Conservation (phyloP, 108 stramenopile species). For the Cyclotella sp. region DNA sequence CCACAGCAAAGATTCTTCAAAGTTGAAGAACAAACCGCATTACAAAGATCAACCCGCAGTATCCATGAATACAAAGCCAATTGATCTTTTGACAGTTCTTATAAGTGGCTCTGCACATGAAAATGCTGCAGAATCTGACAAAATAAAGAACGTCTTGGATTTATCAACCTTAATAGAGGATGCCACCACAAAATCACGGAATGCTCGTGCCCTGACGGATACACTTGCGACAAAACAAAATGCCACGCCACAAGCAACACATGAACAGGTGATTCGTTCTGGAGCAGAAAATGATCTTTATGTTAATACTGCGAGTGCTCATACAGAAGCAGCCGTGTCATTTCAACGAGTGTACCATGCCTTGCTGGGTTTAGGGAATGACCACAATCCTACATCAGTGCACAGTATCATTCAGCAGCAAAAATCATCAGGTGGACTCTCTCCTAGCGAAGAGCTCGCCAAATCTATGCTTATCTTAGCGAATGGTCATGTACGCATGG, state of each 20-base stretch:
- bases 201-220: constrained; percentile 48
- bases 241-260: constrained; percentile 1
- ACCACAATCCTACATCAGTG: background rate
- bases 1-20: background rate
- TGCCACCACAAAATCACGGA: constrained; percentile 37
- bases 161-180: constrained; percentile 37
- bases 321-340: constrained; percentile 40
- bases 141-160: background rate
- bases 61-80: constrained; percentile 15
- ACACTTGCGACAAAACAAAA: constrained; percentile 29
- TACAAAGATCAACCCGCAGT: background rate
- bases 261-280: background rate
- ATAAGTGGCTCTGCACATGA: constrained; percentile 19
- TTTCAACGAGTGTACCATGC: constrained; percentile 41
- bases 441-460: constrained; percentile 36
- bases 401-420: background rate
- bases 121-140: background rate
- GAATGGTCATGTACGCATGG: constrained; percentile 43
- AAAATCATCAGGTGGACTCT: background rate
- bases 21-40: background rate
- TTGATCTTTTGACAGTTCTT: constrained; percentile 43
- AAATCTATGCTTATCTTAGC: constrained; percentile 49
- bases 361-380: constrained; percentile 23
- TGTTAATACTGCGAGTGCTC: constrained; percentile 37
- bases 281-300: constrained; percentile 29